phyloP scores from a whole-genome alignment of 176 grass and related monocot genomes.

The Dendrocalamus sinicus region DNA sequence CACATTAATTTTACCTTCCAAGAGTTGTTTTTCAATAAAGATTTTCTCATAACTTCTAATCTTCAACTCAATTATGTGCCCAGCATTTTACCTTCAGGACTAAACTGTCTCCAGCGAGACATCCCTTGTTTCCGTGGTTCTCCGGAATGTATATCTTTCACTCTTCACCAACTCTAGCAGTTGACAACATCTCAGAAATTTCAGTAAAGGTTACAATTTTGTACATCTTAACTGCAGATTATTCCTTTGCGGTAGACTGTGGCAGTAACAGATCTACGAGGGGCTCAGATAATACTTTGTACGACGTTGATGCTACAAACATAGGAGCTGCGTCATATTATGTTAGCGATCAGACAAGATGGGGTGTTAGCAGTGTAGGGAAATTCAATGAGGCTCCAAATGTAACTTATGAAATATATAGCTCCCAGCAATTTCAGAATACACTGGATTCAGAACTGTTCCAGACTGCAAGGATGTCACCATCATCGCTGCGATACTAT shows the following conservation, averaged over 20 bases:
- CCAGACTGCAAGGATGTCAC: too few species aligned
- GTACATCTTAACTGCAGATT: slow-evolving; percentile 52
- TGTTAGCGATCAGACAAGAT: slow-evolving; percentile 52
- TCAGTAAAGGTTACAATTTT: neutral
- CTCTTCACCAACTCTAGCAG: neutral
- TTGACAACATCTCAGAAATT: neutral
- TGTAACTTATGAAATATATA: slow-evolving; percentile 45
- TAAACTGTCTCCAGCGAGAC: slow-evolving; percentile 79
- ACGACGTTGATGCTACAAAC: slow-evolving; percentile 53
- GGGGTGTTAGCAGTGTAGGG: slow-evolving; percentile 84
- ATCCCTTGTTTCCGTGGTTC: slow-evolving; percentile 65
- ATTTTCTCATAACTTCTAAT: neutral
- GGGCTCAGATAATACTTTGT: slow-evolving; percentile 58
- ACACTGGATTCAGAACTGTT: too few species aligned
- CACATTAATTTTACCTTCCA: neutral
- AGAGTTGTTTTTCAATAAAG: neutral
- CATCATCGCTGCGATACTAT: too few species aligned
- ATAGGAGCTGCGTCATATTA: slow-evolving; percentile 64
- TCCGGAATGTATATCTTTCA: slow-evolving; percentile 57
- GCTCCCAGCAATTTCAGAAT: slow-evolving; percentile 4
- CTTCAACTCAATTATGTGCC: neutral
- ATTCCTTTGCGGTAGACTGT: slow-evolving; percentile 69
- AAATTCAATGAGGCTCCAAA: slow-evolving; percentile 53
- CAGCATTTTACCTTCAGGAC: slow-evolving; percentile 55
- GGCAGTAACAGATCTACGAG: slow-evolving; percentile 49